phyloP scores from a whole-genome alignment of 768 basidiomycete genomes.

The Xanthoconium stramineum region DNA sequence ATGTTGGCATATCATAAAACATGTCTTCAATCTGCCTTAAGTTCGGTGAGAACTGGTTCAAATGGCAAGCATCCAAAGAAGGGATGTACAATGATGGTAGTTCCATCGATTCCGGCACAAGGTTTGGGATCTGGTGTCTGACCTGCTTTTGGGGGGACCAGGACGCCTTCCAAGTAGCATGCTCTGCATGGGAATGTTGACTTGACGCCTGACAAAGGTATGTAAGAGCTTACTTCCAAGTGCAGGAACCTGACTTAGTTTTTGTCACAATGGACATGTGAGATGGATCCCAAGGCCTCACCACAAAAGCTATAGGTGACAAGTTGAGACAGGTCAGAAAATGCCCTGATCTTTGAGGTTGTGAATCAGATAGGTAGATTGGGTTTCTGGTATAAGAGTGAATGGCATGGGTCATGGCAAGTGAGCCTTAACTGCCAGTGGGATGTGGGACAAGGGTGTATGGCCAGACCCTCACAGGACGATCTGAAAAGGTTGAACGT shows the following conservation, averaged over 20 bases:
- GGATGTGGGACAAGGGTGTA: not conserved
- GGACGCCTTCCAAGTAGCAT: slow-evolving; percentile 71
- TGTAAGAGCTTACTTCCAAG: slow-evolving; percentile 77
- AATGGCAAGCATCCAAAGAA: not conserved
- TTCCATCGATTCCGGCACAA: slow-evolving; percentile 93
- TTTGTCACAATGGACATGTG: slow-evolving; percentile 87
- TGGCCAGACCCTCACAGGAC: slow-evolving; percentile 54
- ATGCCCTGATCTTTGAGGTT: slow-evolving; percentile 86
- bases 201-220: not conserved
- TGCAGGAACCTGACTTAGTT: slow-evolving; percentile 74
- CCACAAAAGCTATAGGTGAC: slow-evolving; percentile 96
- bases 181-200: slow-evolving; percentile 49
- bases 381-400: slow-evolving; percentile 51
- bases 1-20: slow-evolving; percentile 89
- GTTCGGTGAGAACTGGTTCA: not conserved
- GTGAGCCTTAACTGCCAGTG: slow-evolving; percentile 71
- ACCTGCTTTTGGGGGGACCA: slow-evolving; percentile 70
- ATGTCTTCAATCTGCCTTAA: slow-evolving; percentile 80
- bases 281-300: slow-evolving; percentile 94
- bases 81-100: slow-evolving; percentile 69
- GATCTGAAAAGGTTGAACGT: slow-evolving; percentile 90
- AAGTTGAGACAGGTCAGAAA: slow-evolving; percentile 80
- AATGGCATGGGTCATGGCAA: no score
- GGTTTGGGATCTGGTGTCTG: slow-evolving; percentile 77
- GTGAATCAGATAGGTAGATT: slow-evolving; percentile 93